These are phyloP conservation scores for Pistacia integerrima DNA, from an alignment of 345 rosid genomes.

Conservation along the genomic window DNA sequence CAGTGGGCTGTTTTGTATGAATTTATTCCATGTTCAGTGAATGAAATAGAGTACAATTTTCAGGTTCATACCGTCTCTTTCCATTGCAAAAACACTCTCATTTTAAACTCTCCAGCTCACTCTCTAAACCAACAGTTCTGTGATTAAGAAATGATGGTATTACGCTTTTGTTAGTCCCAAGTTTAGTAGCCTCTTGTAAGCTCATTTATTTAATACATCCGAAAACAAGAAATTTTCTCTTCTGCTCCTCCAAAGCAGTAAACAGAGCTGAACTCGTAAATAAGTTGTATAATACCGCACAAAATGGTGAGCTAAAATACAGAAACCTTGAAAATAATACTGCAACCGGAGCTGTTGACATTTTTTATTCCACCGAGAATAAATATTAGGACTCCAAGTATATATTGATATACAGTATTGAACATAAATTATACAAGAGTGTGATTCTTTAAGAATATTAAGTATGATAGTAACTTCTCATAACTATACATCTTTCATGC, in stretches of 20 bases:
- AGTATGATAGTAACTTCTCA: neutral
- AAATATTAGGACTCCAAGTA: neutral
- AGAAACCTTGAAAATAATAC: neutral
- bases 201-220: neutral
- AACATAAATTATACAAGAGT: neutral
- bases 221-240: neutral
- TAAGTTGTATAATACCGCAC: no score
- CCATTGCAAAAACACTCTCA: no score
- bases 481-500: neutral
- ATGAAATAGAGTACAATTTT: no score
- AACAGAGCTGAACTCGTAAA: no score
- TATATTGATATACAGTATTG: neutral
- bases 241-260: neutral
- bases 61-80: no score
- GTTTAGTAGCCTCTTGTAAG: neutral
- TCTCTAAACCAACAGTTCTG: neutral
- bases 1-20: no score
- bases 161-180: neutral
- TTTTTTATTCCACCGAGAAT: no score
- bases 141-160: constrained; percentile 14
- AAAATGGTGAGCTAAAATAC: neutral
- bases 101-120: no score
- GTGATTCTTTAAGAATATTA: neutral
- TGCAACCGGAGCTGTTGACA: neutral
- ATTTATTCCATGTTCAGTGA: no score